A percentile compares a stretch with the other conserved stretches of the same genome.
Evolutionary conservation across 2,329 filamentous ascomycete genomes (phyloP).

Genomic region (Clarireedia hainanense): DNA sequence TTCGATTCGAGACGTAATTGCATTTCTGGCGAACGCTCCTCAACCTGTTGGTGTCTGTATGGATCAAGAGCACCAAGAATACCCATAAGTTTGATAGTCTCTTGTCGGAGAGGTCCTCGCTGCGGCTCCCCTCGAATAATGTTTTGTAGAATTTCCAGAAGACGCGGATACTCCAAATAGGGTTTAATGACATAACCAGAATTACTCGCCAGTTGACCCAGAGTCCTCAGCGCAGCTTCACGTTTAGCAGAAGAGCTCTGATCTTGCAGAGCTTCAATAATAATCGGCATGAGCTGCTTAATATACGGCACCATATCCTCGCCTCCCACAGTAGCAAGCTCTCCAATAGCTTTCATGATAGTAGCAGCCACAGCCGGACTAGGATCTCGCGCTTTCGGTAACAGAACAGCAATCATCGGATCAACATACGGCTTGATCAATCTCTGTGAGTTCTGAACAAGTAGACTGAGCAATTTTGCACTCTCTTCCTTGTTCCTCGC

Average conservation of each 20-base stretch:
- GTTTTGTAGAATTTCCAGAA: constrained; percentile 84
- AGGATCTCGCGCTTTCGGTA: constrained; percentile 81
- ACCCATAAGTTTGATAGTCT: constrained; percentile 94
- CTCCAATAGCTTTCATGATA: constrained; percentile 89
- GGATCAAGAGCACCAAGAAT: constrained; percentile 92
- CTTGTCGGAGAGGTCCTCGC: constrained; percentile 74
- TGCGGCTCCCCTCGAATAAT: constrained; percentile 89
- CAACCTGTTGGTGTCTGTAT: constrained; percentile 92
- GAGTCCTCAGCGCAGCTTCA: constrained; percentile 80
- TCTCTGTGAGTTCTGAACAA: constrained; percentile 86
- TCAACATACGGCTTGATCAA: constrained; percentile 96
- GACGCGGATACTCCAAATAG: constrained; percentile 88
- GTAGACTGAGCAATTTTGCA: constrained; percentile 81
- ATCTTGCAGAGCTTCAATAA: constrained; percentile 89
- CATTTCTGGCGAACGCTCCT: constrained; percentile 78
- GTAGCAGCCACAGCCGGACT: constrained; percentile 87
- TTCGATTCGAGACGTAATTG: constrained; percentile 57
- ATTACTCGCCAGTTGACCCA: constrained; percentile 90
- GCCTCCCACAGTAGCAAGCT: constrained; percentile 87
- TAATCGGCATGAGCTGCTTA: constrained; percentile 85
- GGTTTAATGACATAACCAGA: constrained; percentile 96
- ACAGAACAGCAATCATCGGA: constrained; percentile 87
- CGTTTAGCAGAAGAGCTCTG: constrained; percentile 85
- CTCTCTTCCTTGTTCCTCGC: constrained; percentile 94
- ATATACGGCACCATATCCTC: constrained; percentile 92